Evolutionary conservation across 495 filamentous ascomycete genomes (phyloP).

Genomic region (Emericellopsis terricola): DNA sequence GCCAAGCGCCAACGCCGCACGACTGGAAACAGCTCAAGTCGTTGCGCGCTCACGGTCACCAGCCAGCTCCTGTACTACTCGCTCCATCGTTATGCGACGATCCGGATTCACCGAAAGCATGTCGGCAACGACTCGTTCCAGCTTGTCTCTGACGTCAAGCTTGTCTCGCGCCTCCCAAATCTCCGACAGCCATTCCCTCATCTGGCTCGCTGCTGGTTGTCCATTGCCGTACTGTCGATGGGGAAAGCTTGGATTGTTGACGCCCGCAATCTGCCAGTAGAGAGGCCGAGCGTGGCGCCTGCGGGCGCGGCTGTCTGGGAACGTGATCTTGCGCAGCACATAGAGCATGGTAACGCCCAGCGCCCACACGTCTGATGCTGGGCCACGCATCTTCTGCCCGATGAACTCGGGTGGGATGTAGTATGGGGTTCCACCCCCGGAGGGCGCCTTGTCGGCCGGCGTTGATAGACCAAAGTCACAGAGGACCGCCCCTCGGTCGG

Average conservation of each 20-base stretch:
- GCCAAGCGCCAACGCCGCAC: no score
- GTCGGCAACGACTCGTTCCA: conserved; percentile 22
- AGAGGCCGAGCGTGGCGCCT: conserved; percentile 21
- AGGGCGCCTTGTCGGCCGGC: conserved; percentile 15
- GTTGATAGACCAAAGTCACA: conserved; percentile 31
- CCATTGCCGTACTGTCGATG: conserved; percentile 4
- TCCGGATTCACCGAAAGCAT: conserved; percentile 26
- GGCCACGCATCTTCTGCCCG: conserved; percentile 23
- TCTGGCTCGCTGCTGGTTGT: conserved; percentile 19
- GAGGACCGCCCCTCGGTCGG: conserved; percentile 28
- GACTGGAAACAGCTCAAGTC: no score
- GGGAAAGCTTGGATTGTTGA: conserved; percentile 8
- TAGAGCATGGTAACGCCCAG: conserved; percentile 32
- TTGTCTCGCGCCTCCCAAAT: conserved; percentile 16
- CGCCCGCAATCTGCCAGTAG: conserved; percentile 28
- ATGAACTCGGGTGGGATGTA: conserved; percentile 33
- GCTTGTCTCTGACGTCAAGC: conserved; percentile 17
- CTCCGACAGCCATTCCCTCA: conserved; percentile 28
- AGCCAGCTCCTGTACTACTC: conserved; percentile 17
- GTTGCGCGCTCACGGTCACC: no score
- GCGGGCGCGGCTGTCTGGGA: conserved; percentile 24
- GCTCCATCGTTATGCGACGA: conserved; percentile 22
- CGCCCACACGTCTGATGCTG: conserved; percentile 29
- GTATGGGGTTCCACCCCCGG: conserved; percentile 28
- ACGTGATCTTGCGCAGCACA: conserved; percentile 24